These are phyloP conservation scores for Grigorovia jiainica DNA, from an alignment of 805 yeast species.

Conservation along the genomic window DNA sequence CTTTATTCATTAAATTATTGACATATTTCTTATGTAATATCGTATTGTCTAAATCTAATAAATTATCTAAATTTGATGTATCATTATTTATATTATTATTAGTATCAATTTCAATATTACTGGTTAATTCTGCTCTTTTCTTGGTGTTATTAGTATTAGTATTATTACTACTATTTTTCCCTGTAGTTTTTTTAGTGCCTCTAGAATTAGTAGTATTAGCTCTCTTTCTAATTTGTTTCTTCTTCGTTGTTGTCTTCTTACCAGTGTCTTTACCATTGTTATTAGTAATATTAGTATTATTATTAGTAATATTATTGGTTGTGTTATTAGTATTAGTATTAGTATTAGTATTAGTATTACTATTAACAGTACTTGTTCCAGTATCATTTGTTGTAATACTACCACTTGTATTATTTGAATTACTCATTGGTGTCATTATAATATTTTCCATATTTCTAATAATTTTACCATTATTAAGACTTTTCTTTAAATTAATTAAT, in stretches of 20 bases:
- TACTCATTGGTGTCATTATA: background rate
- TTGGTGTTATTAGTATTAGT: background rate
- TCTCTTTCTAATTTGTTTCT: constrained; percentile 6
- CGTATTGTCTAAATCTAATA: constrained; percentile 15
- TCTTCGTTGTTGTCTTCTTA: constrained; percentile 8
- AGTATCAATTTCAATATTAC: constrained; percentile 1
- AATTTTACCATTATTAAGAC: constrained; percentile 8
- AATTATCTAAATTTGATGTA: constrained; percentile 1
- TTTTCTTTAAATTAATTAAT: constrained; percentile 14
- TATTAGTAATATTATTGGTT: constrained; percentile 1
- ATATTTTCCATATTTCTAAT: background rate
- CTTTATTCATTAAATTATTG: constrained; percentile 20
- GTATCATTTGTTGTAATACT: background rate
- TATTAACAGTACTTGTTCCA: constrained; percentile 1
- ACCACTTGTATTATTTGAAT: constrained; percentile 1
- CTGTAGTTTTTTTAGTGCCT: background rate
- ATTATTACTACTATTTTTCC: background rate
- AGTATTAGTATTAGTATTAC: background rate
- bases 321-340: background rate
- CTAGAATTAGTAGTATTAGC: background rate
- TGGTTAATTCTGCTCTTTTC: background rate
- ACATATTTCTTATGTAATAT: constrained; percentile 21
- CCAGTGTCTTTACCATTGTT: background rate
- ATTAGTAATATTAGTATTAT: background rate
- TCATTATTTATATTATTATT: constrained; percentile 3